Evolutionary conservation across 2,329 filamentous ascomycete genomes (phyloP).

Genomic region (Cercospora beticola): DNA sequence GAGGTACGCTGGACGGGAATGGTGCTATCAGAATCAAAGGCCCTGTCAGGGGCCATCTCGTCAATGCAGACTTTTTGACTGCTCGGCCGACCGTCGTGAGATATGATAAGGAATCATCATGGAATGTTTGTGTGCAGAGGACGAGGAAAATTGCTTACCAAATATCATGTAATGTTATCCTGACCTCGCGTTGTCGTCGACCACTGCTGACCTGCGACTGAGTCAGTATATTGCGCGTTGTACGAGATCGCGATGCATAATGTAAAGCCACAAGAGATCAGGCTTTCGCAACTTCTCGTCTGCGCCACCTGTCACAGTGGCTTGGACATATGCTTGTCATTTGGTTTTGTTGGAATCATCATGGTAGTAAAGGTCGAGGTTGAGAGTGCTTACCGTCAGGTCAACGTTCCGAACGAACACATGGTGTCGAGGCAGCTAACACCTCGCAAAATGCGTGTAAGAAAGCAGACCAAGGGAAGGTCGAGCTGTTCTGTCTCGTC

Average conservation of each 20-base stretch:
- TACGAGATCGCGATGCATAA: slow-evolving; percentile 1
- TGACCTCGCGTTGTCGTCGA: neutral
- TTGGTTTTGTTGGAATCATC: slow-evolving; percentile 39
- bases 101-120: slow-evolving; percentile 40
- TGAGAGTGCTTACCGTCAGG: slow-evolving; percentile 5
- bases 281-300: slow-evolving; percentile 36
- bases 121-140: neutral
- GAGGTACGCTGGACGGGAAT: neutral
- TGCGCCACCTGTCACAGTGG: slow-evolving; percentile 39
- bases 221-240: neutral
- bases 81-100: slow-evolving; percentile 47
- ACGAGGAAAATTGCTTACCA: slow-evolving; percentile 6
- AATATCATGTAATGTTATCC: neutral
- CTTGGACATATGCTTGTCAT: slow-evolving; percentile 46
- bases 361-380: slow-evolving; percentile 8
- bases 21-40: slow-evolving; percentile 32
- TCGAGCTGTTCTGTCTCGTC: neutral
- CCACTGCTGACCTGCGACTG: neutral
- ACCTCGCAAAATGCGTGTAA: neutral
- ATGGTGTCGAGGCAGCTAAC: neutral
- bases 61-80: slow-evolving; percentile 39
- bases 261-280: slow-evolving; percentile 23
- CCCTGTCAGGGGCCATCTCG: slow-evolving; percentile 43
- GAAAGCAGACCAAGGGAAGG: neutral
- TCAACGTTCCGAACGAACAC: neutral